These are phyloP conservation scores for Phytophthora niederhauseri DNA, from an alignment of 352 stramenopile genomes.

Conservation along the genomic window DNA sequence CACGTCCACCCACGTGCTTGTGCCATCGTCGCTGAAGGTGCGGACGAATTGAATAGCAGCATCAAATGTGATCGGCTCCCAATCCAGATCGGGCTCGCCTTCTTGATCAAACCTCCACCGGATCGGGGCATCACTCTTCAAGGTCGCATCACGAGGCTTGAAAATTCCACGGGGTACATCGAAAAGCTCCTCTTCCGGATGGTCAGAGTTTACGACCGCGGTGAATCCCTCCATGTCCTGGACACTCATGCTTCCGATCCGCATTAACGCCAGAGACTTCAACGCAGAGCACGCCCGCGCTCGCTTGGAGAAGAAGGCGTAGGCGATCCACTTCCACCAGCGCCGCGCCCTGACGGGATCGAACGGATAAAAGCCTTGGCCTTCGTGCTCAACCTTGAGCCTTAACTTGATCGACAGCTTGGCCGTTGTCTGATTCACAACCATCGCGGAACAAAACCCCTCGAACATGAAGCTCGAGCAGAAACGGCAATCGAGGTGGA, in stretches of 20 bases:
- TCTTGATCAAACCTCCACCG: background rate
- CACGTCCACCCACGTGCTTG: background rate
- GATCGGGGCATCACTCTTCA: background rate
- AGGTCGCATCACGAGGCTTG: background rate
- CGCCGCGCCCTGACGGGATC: background rate
- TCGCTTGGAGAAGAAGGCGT: slow-evolving; percentile 14
- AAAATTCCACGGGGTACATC: background rate
- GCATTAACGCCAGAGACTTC: slow-evolving; percentile 2
- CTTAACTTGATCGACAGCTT: no score
- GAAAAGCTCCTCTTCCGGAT: slow-evolving; percentile 11
- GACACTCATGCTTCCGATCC: slow-evolving; percentile 1
- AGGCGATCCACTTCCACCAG: background rate
- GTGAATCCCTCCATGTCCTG: slow-evolving; percentile 4
- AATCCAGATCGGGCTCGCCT: background rate
- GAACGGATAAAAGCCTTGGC: background rate
- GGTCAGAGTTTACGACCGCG: background rate
- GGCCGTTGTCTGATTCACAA: background rate
- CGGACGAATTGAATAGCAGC: background rate
- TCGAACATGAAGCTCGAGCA: background rate
- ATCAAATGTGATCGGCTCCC: background rate
- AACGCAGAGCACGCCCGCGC: slow-evolving; percentile 1
- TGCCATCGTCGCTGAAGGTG: slow-evolving; percentile 8
- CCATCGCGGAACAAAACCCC: slow-evolving; percentile 8
- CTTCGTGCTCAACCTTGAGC: background rate
- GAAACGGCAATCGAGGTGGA: background rate